Evolutionary conservation across 148 eudicot genomes (phyloP), one percentile per base, ranked within the genome.

Genomic region (Amaranthus hypochondriacus): DNA sequence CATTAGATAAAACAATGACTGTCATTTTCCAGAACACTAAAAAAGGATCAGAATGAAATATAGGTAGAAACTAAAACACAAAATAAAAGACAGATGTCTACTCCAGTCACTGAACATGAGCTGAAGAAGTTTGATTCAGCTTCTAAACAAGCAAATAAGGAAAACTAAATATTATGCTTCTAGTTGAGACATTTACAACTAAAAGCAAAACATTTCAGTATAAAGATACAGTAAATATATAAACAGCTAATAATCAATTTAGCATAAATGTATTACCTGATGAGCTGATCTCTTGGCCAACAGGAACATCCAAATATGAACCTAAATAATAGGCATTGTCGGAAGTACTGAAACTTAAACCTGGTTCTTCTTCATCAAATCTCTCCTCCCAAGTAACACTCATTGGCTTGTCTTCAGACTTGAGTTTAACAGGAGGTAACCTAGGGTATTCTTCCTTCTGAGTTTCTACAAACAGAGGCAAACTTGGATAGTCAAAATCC

Each of bases 261-360:
- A 28, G 39, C 39, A 73, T 14, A 55, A 9, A 64, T 52, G 14
- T 39, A 49, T 87, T 71, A 95, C 99, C 97, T 89, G 91, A 66
- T 76, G 87, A 71, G 83, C 59, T 86, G 71, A 90, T 85, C 80
- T 96, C 97, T 84, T 96, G 97, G 71, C 99, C 99, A 72, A 96
- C 83, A 46, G 99, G 99, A 73, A 96, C 91, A 81, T 96, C 96
- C 77, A 96, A 88, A 85, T 85, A 95, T 55, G 99, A 92, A 51
- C 99, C 97, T 39, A 96, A 85, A 69, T 85, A 92, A 77, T 80
- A 89, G 15, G 86, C 58, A 76, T 69, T 87, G 76, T 96, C 99
- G 73, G 87, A 81, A 75, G 80, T 75, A 62, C 72, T 65, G 50
- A 82, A 72, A 84, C 86, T 96, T 73, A 87, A 83, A 71, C 82